phyloP scores from a whole-genome alignment of 208 protist species.

The Endotrypanum monterogeii region DNA sequence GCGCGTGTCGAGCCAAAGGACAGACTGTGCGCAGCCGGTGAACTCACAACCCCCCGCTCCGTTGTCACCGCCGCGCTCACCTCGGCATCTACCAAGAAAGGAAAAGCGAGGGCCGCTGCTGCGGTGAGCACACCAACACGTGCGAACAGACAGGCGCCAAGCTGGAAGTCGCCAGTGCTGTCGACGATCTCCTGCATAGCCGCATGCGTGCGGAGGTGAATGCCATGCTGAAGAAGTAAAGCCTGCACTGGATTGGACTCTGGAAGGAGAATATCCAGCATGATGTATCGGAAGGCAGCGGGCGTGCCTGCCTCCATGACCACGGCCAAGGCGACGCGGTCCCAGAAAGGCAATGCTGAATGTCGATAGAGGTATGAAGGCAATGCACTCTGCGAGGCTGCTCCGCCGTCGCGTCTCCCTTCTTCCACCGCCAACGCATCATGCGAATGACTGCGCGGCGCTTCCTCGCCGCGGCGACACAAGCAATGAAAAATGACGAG shows the following conservation, averaged over 20 bases:
- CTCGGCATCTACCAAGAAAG: constrained; percentile 25
- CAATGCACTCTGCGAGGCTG: constrained; percentile 3
- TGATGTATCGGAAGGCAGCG: constrained; percentile 29
- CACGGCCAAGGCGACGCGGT: constrained; percentile 73
- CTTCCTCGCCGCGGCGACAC: constrained; percentile 17
- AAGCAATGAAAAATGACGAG: constrained; percentile 59
- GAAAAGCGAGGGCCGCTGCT: constrained; percentile 29
- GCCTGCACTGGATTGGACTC: constrained; percentile 58
- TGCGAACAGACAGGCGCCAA: constrained; percentile 83
- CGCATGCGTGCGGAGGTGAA: constrained; percentile 48
- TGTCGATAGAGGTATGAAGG: constrained; percentile 29
- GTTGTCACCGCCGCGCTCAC: constrained; percentile 13
- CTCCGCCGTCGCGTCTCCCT: not conserved
- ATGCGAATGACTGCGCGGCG: not conserved
- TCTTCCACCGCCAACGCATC: not conserved
- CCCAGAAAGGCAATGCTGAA: constrained; percentile 57
- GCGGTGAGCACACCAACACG: constrained; percentile 55
- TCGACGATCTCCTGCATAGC: constrained; percentile 83
- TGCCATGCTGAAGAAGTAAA: constrained; percentile 65
- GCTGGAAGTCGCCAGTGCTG: constrained; percentile 81
- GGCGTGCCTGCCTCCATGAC: constrained; percentile 52
- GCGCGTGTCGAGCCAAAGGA: not conserved
- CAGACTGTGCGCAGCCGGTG: not conserved
- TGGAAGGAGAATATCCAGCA: constrained; percentile 38
- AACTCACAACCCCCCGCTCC: constrained; percentile 1